These are phyloP conservation scores for Leptographium galeiforme DNA, from an alignment of 2,329 filamentous ascomycete species.

Conservation along the genomic window DNA sequence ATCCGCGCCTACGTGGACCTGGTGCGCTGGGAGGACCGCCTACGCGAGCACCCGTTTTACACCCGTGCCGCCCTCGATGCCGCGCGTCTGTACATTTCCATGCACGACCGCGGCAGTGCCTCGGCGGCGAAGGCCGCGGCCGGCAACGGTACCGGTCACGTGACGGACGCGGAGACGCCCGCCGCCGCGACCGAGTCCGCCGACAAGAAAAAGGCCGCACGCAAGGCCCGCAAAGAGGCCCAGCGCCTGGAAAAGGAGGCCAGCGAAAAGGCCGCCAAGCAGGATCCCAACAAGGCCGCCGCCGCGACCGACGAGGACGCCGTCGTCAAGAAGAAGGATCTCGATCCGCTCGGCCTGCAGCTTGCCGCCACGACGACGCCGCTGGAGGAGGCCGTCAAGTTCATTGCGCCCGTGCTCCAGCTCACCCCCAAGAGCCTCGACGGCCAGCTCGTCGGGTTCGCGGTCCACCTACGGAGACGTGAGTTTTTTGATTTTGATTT, in stretches of 20 bases:
- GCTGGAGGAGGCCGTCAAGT: constrained; percentile 76
- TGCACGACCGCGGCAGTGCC: constrained; percentile 56
- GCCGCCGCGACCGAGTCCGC: constrained; percentile 38
- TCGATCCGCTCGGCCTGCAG: constrained; percentile 72
- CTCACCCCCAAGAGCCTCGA: constrained; percentile 69
- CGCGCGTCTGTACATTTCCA: constrained; percentile 63
- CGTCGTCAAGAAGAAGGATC: constrained; percentile 67
- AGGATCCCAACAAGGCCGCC: constrained; percentile 67
- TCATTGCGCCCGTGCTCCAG: constrained; percentile 67
- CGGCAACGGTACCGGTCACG: constrained; percentile 37
- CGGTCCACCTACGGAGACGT: constrained; percentile 78
- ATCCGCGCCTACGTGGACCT: constrained; percentile 91
- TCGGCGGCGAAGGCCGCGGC: constrained; percentile 39
- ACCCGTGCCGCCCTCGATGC: constrained; percentile 71
- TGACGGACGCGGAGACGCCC: constrained; percentile 18
- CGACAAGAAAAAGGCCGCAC: constrained; percentile 74
- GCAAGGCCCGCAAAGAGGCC: constrained; percentile 65
- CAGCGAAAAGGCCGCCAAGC: constrained; percentile 63
- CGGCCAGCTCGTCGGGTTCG: constrained; percentile 74
- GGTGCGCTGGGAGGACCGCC: constrained; percentile 86
- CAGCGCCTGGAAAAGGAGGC: constrained; percentile 64
- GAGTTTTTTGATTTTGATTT: no score
- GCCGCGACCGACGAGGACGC: constrained; percentile 44
- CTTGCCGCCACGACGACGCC: constrained; percentile 72
- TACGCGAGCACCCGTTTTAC: constrained; percentile 90